Evolutionary conservation across 139 green algal species (phyloP), one percentile per base, ranked within the genome.

Genomic region (Chlorella sp.): DNA sequence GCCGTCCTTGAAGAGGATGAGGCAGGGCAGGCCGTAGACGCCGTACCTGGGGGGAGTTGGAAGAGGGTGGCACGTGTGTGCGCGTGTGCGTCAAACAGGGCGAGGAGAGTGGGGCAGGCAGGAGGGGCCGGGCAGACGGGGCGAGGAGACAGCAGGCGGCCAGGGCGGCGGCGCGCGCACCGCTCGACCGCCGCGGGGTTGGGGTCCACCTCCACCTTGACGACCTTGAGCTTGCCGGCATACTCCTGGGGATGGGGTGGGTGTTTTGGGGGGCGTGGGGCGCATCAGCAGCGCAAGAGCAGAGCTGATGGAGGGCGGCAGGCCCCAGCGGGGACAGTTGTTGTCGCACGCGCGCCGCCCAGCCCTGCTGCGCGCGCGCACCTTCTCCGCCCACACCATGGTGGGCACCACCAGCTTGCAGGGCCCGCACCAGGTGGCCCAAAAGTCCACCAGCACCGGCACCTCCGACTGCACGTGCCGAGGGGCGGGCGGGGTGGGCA

Each of bases 401-500:
- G 91, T 60, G 1, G 90, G 90, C 2, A 84, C 83, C 27, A 98
- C 89, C 5, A 98, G 88, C 81, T 94, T 97, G 91, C 94, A 98
- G 2, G 94, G 94, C 0, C 94, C 94, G 68, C 94, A 98, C 95
- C 95, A 95, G 27, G 79, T 82, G 66, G 90, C 95, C 93, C 93
- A 98, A 81, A 98, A 97, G 73, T 98, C 93, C 1, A 98, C 90
- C 19, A 98, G 78, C 9, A 98, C 94, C 2, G 94, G 91, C 2
- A 79, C 70, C 5, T 92, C 77, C 6, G 84, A 67, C 87, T 97
- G 86, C 51, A 66, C 1, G 1, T 64, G 48, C 40, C 27, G 27
- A 27, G 41, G 36, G 62, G 50, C 38, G 38, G 56, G 29, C 15
- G 33, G 38, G 41, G 29, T 40, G 29, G 66, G n/a, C n/a, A n/a